phyloP scores from a whole-genome alignment of 495 filamentous ascomycete genomes.

The Podospora didyma region DNA sequence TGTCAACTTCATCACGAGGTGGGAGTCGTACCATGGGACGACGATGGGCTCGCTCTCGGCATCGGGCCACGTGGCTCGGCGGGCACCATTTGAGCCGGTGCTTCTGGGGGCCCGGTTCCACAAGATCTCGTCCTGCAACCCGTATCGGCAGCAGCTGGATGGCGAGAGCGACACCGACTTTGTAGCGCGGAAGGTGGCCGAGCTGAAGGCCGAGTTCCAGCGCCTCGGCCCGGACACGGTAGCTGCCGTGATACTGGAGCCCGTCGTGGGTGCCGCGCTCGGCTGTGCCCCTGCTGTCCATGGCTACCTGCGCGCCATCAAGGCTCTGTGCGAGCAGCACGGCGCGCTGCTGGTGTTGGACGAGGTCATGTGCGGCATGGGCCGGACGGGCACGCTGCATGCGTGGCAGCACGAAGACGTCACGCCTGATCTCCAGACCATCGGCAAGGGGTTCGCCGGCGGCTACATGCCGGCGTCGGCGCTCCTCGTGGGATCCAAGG shows the following conservation, averaged over 20 bases:
- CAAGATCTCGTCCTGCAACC: slow-evolving; percentile 61
- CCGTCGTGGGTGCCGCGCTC: slow-evolving; percentile 53
- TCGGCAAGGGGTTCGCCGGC: slow-evolving; percentile 61
- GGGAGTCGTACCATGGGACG: slow-evolving; percentile 67
- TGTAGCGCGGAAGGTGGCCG: slow-evolving; percentile 36
- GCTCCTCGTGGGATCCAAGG: slow-evolving; percentile 11
- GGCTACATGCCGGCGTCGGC: slow-evolving; percentile 37
- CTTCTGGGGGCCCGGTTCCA: slow-evolving; percentile 48
- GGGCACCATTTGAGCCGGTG: slow-evolving; percentile 55
- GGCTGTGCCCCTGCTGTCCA: slow-evolving; percentile 59
- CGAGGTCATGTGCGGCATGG: slow-evolving; percentile 76
- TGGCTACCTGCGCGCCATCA: slow-evolving; percentile 63
- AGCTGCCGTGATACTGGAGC: slow-evolving; percentile 66
- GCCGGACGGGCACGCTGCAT: slow-evolving; percentile 56
- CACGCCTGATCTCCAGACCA: slow-evolving; percentile 60
- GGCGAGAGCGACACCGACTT: slow-evolving; percentile 16
- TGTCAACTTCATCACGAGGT: slow-evolving; percentile 56
- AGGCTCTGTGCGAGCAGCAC: slow-evolving; percentile 57
- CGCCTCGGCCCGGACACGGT: slow-evolving; percentile 60
- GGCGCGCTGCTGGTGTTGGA: slow-evolving; percentile 68
- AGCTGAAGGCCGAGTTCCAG: slow-evolving; percentile 64
- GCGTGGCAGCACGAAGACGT: slow-evolving; percentile 56
- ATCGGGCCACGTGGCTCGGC: slow-evolving; percentile 54
- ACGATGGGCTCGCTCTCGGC: slow-evolving; percentile 61
- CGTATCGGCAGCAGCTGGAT: slow-evolving; percentile 23